phyloP scores from a whole-genome alignment of 495 filamentous ascomycete genomes.

The Aspergillus ellipticus region DNA sequence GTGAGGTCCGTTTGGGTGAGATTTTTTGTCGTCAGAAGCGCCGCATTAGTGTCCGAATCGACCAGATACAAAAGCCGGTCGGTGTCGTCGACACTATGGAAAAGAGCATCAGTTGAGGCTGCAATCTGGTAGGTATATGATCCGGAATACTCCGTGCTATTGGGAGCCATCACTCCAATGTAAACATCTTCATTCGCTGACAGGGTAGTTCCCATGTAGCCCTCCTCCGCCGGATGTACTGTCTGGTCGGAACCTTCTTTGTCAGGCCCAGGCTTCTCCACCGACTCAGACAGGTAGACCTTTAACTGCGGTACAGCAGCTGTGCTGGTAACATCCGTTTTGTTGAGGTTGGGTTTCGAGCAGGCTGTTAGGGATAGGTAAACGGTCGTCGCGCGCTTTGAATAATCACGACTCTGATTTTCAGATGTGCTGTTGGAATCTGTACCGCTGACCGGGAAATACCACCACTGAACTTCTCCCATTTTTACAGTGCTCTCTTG shows the following conservation, averaged over 20 bases:
- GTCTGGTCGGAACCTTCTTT: constrained; percentile 40
- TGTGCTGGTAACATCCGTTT: constrained; percentile 20
- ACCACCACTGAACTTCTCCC: constrained; percentile 57
- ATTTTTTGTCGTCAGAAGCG: constrained; percentile 72
- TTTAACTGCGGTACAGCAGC: constrained; percentile 63
- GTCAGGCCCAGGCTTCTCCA: constrained; percentile 64
- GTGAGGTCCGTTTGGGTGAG: constrained; percentile 49
- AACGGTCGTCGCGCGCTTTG: constrained; percentile 47
- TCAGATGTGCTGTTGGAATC: constrained; percentile 15
- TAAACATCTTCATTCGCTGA: constrained; percentile 59
- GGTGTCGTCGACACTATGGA: constrained; percentile 54
- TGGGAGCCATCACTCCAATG: constrained; percentile 68
- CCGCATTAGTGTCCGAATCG: constrained; percentile 74
- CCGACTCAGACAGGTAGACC: constrained; percentile 59
- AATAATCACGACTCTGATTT: constrained; percentile 13
- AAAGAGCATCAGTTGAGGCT: constrained; percentile 72
- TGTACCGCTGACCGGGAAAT: constrained; percentile 40
- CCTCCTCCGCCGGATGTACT: constrained; percentile 45
- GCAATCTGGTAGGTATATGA: constrained; percentile 75
- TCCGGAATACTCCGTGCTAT: constrained; percentile 52
- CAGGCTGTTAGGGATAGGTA: constrained; percentile 84
- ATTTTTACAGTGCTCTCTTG: constrained; percentile 49
- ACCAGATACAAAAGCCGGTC: constrained; percentile 60
- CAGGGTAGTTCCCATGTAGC: constrained; percentile 48
- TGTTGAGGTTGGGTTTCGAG: constrained; percentile 57